Evolutionary conservation across 495 filamentous ascomycete genomes (phyloP), one percentile per base, ranked within the genome.

Genomic region (Pseudomonodictys pantanalensis): DNA sequence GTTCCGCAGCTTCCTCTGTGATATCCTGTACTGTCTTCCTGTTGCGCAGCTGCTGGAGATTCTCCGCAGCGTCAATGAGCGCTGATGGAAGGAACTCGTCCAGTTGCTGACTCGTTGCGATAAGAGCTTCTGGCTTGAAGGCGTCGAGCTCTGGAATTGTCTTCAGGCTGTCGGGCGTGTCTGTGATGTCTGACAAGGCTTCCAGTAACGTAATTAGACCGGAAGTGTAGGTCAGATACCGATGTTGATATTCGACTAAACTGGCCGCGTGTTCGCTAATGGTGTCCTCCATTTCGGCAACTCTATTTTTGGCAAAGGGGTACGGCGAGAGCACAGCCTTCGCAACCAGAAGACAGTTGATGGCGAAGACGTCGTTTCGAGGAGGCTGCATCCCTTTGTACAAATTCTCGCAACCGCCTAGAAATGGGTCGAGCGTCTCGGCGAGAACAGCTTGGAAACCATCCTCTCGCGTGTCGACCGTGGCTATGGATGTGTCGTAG

Each of bases 31-130:
- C 84, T 41, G 95, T 75, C 58, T 74, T 79, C 6, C 86, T 77
- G 54, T 86, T 89, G 58, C 84, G 83, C 11, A 97, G 73, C 11
- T 79, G 76, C 62, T 86, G 86, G 42, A 98, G 71, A 53, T 90
- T 87, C 58, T 93, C 85, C 55, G 85, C 80, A 2, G 92, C 90
- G 69, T 98, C 93, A 82, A 96, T 93, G 17, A 96, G 74, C 8
- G 92, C 93, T 8, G 89, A 92, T 0, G 92, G 91, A 20, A 98
- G 79, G 73, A 96, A 97, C 62, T 89, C 85, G 71, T 98, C 95
- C 3, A 98, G 82, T 24, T 81, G 80, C 66, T 95, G 89, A 67
- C 86, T 87, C 6, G 86, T 84, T 32, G 75, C 69, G 11, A 79
- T 73, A 22, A 97, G 78, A 2, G 81, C 72, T 11, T 81, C 76